Evolutionary conservation across 192 early-diverging fungal species (phyloP).

Genomic region (Coemansia sp.): DNA sequence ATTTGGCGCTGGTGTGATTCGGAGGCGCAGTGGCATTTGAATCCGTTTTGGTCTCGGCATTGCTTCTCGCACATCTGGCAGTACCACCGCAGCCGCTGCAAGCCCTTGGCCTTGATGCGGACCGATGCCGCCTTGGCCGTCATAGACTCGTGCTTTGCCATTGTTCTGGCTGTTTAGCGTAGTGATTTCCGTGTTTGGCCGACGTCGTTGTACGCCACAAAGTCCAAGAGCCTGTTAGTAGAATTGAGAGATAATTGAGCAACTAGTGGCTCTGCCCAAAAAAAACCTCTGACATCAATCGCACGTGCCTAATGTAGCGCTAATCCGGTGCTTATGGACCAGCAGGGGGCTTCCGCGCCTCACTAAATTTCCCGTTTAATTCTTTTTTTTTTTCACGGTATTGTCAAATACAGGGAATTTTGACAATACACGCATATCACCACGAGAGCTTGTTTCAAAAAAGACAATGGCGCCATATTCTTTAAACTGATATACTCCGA

Average conservation of each 20-base stretch:
- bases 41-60: conserved; percentile 94
- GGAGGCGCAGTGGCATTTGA: conserved; percentile 87
- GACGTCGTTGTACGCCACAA: background rate
- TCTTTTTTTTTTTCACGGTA: background rate
- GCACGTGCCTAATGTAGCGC: background rate
- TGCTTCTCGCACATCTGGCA: conserved; percentile 92
- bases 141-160: conserved; percentile 70
- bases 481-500: background rate
- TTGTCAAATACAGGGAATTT: background rate
- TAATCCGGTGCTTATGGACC: background rate
- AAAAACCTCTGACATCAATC: background rate
- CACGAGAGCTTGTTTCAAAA: background rate
- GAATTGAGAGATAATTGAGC: background rate
- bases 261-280: background rate
- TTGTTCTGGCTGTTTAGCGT: conserved; percentile 9
- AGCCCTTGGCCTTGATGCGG: conserved; percentile 89
- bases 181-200: background rate
- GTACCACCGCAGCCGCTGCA: conserved; percentile 86
- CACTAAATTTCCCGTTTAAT: background rate
- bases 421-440: background rate
- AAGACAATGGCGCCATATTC: background rate
- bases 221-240: background rate
- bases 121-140: conserved; percentile 88
- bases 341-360: background rate
- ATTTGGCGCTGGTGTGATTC: conserved; percentile 93